Evolutionary conservation across 208 protist genomes (phyloP), one percentile per base, ranked within the genome.

Genomic region (Leishmania turanica): DNA sequence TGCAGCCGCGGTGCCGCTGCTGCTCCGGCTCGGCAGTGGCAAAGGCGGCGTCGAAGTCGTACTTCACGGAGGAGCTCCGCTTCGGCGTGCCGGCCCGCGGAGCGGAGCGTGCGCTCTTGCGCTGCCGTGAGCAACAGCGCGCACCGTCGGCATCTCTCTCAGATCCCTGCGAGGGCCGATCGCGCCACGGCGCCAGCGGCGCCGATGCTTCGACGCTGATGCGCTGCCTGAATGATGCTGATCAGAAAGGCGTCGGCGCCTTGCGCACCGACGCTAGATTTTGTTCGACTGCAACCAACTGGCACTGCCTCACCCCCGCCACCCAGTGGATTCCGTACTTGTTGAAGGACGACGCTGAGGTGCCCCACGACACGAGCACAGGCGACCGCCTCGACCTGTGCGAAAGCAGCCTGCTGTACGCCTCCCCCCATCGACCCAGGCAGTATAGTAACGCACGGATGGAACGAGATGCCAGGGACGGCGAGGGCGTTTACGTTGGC

Each of bases 41-140:
- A 45, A 62, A 40, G 24, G 11, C 42, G 19, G 27, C 45, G 17
- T 58, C 80, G 17, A n/a, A 24, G 31, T 79, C 56, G 54, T 84
- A 84, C 75, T 75, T 80, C 24, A 60, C 62, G 8, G 54, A 80
- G 24, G 75, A 62, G 3, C 80, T 76, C 31, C 80, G 64, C 56
- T 79, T 84, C 37, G 27, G 79, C 42, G 66, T 80, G 54, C 42
- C 56, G 1, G 75, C 45, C n/a, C 68, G 21, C 60, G 68, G 56
- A 1, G 42, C 15, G 6, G 54, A 42, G 8, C 65, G 54, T 6
- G 68, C 72, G 69, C 53, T 2, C 19, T 31, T 47, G 34, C 66
- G 37, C 37, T 17, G 8, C 40, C 17, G 66, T 71, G 66, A 37
- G 21, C 66, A 49, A n/a, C 19, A 5, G 19, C 24, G 19, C 40